These are phyloP conservation scores for Orbilia oligospora DNA, from an alignment of 2,329 filamentous ascomycete species.

Conservation along the genomic window DNA sequence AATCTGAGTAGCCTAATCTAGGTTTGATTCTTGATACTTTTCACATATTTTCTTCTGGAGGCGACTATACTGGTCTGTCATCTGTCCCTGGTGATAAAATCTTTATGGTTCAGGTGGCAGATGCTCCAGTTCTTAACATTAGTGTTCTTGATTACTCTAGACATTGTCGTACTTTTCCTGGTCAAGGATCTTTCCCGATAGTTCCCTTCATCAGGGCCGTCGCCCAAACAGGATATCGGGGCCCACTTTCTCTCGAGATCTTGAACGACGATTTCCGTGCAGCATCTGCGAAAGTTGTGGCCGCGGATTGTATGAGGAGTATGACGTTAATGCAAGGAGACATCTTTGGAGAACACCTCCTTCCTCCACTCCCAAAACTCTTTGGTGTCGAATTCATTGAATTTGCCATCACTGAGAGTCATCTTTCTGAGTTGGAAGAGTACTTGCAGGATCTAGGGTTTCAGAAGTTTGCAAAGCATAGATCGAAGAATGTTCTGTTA, in stretches of 20 bases:
- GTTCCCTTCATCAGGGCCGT: constrained; percentile 60
- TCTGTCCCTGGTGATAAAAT: constrained; percentile 62
- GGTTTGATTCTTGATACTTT: constrained; percentile 62
- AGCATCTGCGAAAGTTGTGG: constrained; percentile 58
- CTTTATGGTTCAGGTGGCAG: constrained; percentile 62
- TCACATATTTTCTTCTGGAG: constrained; percentile 61
- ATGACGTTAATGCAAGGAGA: constrained; percentile 60
- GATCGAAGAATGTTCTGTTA: constrained; percentile 60
- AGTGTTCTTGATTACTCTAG: constrained; percentile 62
- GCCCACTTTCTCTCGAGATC: constrained; percentile 61
- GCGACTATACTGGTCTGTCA: constrained; percentile 61
- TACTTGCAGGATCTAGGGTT: constrained; percentile 60
- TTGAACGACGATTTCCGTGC: constrained; percentile 62
- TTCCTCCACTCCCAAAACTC: constrained; percentile 59
- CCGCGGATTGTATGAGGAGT: constrained; percentile 60
- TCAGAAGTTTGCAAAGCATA: constrained; percentile 58
- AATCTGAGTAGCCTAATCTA: constrained; percentile 57
- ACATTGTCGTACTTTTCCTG: constrained; percentile 61
- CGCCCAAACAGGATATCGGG: constrained; percentile 60
- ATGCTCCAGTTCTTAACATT: constrained; percentile 62
- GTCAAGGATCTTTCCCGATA: constrained; percentile 61
- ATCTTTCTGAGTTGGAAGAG: constrained; percentile 57
- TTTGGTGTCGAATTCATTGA: constrained; percentile 62
- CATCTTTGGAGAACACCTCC: constrained; percentile 60
- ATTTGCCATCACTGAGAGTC: constrained; percentile 61